phyloP scores from a whole-genome alignment of 1,284 basidiomycete species.

The Puccinia novopanici region DNA sequence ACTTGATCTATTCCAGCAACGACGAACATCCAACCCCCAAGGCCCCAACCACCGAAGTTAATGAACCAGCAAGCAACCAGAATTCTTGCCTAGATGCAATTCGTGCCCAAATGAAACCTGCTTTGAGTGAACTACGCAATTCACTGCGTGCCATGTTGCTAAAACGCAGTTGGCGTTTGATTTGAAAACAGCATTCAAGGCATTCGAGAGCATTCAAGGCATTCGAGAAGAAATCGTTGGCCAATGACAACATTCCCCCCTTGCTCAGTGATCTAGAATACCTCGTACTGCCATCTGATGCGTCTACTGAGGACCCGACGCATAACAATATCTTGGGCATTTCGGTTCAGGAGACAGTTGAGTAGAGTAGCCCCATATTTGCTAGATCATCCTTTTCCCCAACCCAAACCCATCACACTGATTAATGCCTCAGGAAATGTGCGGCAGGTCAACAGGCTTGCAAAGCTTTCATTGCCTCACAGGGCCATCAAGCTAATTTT shows the following conservation, averaged over 20 bases:
- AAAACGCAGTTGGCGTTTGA: conserved; percentile 82
- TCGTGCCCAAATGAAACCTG: conserved; percentile 60
- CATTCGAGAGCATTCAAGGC: conserved; percentile 73
- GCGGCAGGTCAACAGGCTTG: too few relatives aligned
- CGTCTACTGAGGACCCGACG: conserved; percentile 52
- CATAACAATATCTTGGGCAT: conserved; percentile 52
- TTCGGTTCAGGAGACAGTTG: too few relatives aligned
- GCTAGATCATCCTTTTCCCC: too few relatives aligned
- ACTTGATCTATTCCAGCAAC: conserved; percentile 8
- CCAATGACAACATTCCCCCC: conserved; percentile 38
- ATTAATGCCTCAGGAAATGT: too few relatives aligned
- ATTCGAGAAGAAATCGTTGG: conserved; percentile 50
- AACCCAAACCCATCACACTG: too few relatives aligned
- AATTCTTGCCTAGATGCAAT: conserved; percentile 61
- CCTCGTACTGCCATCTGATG: conserved; percentile 46
- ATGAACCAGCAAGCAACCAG: conserved; percentile 28
- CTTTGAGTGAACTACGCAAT: conserved; percentile 71
- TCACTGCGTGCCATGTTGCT: conserved; percentile 70
- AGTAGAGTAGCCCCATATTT: too few relatives aligned
- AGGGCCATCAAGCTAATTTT: not conserved
- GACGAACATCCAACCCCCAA: conserved; percentile 43
- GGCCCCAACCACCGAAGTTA: conserved; percentile 52
- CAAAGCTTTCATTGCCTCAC: too few relatives aligned
- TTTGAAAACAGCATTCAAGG: too few relatives aligned
- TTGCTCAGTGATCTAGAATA: conserved; percentile 36